These are phyloP conservation scores for Boletus eberwhitei DNA, from an alignment of 768 basidiomycete genomes.

Conservation along the genomic window DNA sequence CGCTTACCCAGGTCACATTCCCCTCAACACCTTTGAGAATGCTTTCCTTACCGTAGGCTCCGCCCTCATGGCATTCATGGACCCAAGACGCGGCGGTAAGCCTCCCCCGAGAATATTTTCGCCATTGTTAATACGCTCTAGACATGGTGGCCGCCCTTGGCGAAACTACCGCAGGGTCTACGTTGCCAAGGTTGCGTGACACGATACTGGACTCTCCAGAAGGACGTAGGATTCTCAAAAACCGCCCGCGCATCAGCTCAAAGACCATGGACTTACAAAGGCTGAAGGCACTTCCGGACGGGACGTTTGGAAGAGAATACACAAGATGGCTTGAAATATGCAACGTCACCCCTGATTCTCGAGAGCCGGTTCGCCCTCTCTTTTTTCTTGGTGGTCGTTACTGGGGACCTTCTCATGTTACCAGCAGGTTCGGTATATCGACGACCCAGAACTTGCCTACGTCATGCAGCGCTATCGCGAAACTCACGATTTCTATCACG, in stretches of 20 bases:
- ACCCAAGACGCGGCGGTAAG: constrained; percentile 85
- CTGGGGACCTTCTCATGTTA: neutral
- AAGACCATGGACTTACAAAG: constrained; percentile 67
- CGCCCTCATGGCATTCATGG: constrained; percentile 73
- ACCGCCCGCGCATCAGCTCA: constrained; percentile 79
- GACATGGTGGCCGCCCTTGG: constrained; percentile 95
- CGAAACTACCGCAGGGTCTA: constrained; percentile 84
- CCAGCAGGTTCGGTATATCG: constrained; percentile 84
- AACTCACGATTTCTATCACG: constrained; percentile 97
- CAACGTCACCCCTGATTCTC: constrained; percentile 89
- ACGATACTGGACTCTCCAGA: constrained; percentile 75
- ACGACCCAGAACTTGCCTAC: constrained; percentile 94
- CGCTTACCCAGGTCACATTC: constrained; percentile 77
- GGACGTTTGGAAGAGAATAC: constrained; percentile 85
- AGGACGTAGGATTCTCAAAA: constrained; percentile 79
- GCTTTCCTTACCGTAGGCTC: constrained; percentile 83
- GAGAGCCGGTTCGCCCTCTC: constrained; percentile 69
- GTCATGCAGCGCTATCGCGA: constrained; percentile 98
- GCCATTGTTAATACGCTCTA: constrained; percentile 29
- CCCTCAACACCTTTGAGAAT: constrained; percentile 78
- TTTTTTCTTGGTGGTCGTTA: neutral
- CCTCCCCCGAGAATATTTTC: neutral
- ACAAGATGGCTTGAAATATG: constrained; percentile 86
- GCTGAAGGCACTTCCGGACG: constrained; percentile 65
- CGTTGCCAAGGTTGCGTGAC: constrained; percentile 73